Conservation (phyloP, 2,329 filamentous ascomycete genomes). For the Talaromyces marneffei region DNA sequence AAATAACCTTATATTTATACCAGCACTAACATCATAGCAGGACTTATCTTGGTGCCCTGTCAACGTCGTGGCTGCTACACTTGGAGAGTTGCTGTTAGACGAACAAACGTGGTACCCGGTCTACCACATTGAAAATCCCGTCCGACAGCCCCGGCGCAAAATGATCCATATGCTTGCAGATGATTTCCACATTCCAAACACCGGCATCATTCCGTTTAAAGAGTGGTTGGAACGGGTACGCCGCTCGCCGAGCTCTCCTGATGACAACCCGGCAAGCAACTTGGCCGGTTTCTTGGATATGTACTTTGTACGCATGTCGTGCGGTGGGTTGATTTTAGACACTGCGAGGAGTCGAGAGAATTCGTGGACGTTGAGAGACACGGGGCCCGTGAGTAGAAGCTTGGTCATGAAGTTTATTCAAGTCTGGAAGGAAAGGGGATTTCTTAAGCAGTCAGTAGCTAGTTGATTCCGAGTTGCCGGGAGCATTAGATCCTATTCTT, state of each 20-base stretch:
- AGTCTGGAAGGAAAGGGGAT: no score
- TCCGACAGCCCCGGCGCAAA: constrained; percentile 36
- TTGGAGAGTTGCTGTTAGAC: constrained; percentile 29
- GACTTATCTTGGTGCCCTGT: constrained; percentile 44
- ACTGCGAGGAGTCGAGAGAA: constrained; percentile 30
- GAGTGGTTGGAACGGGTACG: constrained; percentile 38
- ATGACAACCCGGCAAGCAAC: constrained; percentile 25
- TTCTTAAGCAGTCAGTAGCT: no score
- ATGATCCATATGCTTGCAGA: constrained; percentile 31
- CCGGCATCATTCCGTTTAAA: constrained; percentile 32
- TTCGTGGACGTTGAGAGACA: constrained; percentile 29
- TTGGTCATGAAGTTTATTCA: no score
- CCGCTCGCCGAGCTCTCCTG: constrained; percentile 10
- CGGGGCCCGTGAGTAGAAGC: constrained; percentile 25
- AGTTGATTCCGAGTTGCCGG: no score
- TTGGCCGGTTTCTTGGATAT: constrained; percentile 27
- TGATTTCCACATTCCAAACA: constrained; percentile 27
- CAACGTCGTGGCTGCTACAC: constrained; percentile 31
- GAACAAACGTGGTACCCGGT: constrained; percentile 24
- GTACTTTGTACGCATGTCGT: constrained; percentile 40
- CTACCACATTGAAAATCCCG: constrained; percentile 45
- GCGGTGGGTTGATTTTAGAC: constrained; percentile 40
- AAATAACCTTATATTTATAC: neutral
- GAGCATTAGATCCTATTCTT: no score
- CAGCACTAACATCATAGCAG: neutral